Evolutionary conservation across 176 grass and related monocot genomes (phyloP), one percentile per base, ranked within the genome.

Genomic region (Oryza glumipatula): DNA sequence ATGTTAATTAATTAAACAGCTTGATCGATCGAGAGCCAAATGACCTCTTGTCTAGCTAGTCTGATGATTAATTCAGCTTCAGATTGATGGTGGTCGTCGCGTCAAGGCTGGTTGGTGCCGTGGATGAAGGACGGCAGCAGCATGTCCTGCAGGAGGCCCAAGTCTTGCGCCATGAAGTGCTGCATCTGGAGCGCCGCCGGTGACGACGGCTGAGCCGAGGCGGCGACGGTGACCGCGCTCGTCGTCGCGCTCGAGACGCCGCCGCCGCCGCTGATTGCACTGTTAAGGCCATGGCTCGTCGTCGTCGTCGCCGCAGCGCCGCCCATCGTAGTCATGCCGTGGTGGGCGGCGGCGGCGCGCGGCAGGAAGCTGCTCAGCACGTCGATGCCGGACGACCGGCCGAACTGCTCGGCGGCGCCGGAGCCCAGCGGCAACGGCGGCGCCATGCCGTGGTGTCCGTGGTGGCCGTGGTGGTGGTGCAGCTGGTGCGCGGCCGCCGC

Each of bases 131-230:
- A 90, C 32, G 96, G 93, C 66, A 94, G 96, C 60, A 95, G 33
- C 75, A 93, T 94, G 91, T 98, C 96, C 86, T 98, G 93, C 68
- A 98, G 61, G 19, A 98, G 93, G 9, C 96, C 93, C 10, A 95
- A 94, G 78, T 96, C 91, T 24, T 79, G 89, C 32, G 81, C 81
- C 85, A 84, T 84, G 71, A 92, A 77, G 90, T 92, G 84, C 74
- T 94, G 89, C 78, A 90, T 92, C 78, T 94, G 89, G 65, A 92
- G 79, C 39, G 39, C 7, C 39, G 39, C 7, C 19, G 81, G 58
- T 19, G 54, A 8, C 54, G 54, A 9, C 7, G 58, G 9, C 19
- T 21, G 19, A 61, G 56, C 6, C 9, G 19, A 10, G 58, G 8
- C n/a, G 21, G 56, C 56, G 21, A 79, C 3, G 9, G 52, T 21